phyloP scores from a whole-genome alignment of 1,139 yeast genomes.

The Scheffersomyces illinoinensis region DNA sequence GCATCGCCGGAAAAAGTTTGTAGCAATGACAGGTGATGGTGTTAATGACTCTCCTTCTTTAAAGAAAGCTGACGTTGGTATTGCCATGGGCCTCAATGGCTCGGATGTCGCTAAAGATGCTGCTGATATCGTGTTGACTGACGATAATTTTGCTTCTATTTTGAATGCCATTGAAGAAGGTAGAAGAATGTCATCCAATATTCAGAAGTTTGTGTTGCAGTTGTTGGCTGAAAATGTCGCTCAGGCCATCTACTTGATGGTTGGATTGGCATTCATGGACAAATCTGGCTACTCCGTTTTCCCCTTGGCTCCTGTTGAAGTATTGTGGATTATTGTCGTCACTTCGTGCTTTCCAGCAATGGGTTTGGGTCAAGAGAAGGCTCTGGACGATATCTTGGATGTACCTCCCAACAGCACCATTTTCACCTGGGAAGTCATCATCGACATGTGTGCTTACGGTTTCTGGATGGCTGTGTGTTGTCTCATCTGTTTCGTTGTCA shows the following conservation, averaged over 20 bases:
- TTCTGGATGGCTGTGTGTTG: slow-evolving; percentile 38
- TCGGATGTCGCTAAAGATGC: slow-evolving; percentile 64
- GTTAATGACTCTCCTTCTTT: slow-evolving; percentile 42
- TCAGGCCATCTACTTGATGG: slow-evolving; percentile 42
- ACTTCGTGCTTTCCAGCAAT: slow-evolving; percentile 42
- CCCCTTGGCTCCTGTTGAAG: slow-evolving; percentile 39
- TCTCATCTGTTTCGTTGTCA: slow-evolving; percentile 29
- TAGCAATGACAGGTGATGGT: slow-evolving; percentile 43
- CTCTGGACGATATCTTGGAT: slow-evolving; percentile 30
- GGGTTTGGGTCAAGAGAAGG: slow-evolving; percentile 40
- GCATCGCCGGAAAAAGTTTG: slow-evolving; percentile 44
- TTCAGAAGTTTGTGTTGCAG: slow-evolving; percentile 50
- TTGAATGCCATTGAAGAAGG: slow-evolving; percentile 55
- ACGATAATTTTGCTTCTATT: slow-evolving; percentile 53
- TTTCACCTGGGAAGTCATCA: slow-evolving; percentile 33
- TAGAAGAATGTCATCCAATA: slow-evolving; percentile 47
- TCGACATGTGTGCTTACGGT: slow-evolving; percentile 37
- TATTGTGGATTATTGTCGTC: slow-evolving; percentile 38
- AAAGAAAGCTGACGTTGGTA: slow-evolving; percentile 41
- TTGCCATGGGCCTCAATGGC: slow-evolving; percentile 47
- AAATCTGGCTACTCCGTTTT: slow-evolving; percentile 32
- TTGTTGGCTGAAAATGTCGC: slow-evolving; percentile 52
- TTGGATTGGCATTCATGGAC: slow-evolving; percentile 37
- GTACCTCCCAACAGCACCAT: slow-evolving; percentile 31
- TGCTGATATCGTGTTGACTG: slow-evolving; percentile 54